Evolutionary conservation across 2,329 filamentous ascomycete species (phyloP), one percentile per base, ranked within the genome.

Genomic region (Didymella exigua): DNA sequence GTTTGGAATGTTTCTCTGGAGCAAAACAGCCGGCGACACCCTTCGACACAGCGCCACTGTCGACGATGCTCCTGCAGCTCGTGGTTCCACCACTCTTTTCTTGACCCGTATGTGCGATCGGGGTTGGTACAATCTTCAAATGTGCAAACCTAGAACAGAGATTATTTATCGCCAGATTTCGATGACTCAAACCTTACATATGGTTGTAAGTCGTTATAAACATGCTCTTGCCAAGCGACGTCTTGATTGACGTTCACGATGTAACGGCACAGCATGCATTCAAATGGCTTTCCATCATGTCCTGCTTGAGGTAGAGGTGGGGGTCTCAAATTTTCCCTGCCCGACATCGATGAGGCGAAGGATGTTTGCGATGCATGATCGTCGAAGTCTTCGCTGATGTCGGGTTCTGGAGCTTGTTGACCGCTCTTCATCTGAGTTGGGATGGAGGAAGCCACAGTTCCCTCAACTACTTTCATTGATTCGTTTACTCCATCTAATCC

Each of bases 281-380:
- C 23, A 23, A 41, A 41, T 2, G 38, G 8, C 14, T 31, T 31
- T 4, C 30, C 30, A 4, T 31, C 8, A 7, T 13, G 30, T 13
- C 30, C 9, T 27, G 26, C 23, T n/a, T 18, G 21, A 16, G 23
- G 38, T 2, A 41, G n/a, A 41, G 38, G 38, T 27, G 23, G 38
- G 11, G 38, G 38, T 18, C 38, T 13, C 9, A 41, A 9, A 4
- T 1, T 26, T 14, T 6, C n/a, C 27, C 6, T n/a, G 4, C 23
- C 23, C 14, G 38, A 29, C 23, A 16, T 41, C 14, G 65, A 69
- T 2, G 58, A 64, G 38, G 61, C 62, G 42, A 65, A 70, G 5
- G 66, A 69, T 4, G 67, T 72, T 44, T 67, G 60, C 9, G 38
- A 66, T 53, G 52, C 30, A 55, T 40, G 8, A 37, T 34, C 7